phyloP scores from a whole-genome alignment of 1,139 yeast genomes.

The Yamadazyma friedrichii region DNA sequence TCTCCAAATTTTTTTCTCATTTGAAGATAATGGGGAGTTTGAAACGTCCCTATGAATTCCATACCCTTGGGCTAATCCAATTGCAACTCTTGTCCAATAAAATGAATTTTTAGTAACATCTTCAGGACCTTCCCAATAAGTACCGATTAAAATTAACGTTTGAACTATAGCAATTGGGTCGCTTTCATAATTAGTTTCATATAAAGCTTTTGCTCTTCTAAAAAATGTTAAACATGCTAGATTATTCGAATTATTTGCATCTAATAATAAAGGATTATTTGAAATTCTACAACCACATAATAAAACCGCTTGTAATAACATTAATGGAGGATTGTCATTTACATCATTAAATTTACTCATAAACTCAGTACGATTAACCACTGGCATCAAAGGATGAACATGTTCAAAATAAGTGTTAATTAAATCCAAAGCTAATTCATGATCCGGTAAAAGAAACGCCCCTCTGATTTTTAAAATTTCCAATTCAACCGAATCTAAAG shows the following conservation, averaged over 20 bases:
- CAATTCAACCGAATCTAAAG: slow-evolving; percentile 64
- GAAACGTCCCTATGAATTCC: slow-evolving; percentile 65
- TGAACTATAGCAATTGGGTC: slow-evolving; percentile 69
- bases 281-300: slow-evolving; percentile 70
- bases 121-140: slow-evolving; percentile 80
- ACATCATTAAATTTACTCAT: slow-evolving; percentile 58
- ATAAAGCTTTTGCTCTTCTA: slow-evolving; percentile 74
- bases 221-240: slow-evolving; percentile 66
- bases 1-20: slow-evolving; percentile 61
- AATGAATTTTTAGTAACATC: slow-evolving; percentile 72
- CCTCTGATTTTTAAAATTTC: slow-evolving; percentile 69
- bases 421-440: slow-evolving; percentile 59
- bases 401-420: slow-evolving; percentile 63
- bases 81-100: slow-evolving; percentile 76
- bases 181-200: slow-evolving; percentile 70
- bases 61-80: slow-evolving; percentile 74
- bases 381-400: slow-evolving; percentile 71
- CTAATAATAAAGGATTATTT: slow-evolving; percentile 54
- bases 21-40: slow-evolving; percentile 27
- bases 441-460: slow-evolving; percentile 67
- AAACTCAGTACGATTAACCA: slow-evolving; percentile 64
- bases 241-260: slow-evolving; percentile 54
- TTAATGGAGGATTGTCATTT: slow-evolving; percentile 62
- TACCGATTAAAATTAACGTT: slow-evolving; percentile 62
- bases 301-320: slow-evolving; percentile 67